Evolutionary conservation across 164 flowering plant genomes (phyloP).

Genomic region (grape (Vitis vinifera)): DNA sequence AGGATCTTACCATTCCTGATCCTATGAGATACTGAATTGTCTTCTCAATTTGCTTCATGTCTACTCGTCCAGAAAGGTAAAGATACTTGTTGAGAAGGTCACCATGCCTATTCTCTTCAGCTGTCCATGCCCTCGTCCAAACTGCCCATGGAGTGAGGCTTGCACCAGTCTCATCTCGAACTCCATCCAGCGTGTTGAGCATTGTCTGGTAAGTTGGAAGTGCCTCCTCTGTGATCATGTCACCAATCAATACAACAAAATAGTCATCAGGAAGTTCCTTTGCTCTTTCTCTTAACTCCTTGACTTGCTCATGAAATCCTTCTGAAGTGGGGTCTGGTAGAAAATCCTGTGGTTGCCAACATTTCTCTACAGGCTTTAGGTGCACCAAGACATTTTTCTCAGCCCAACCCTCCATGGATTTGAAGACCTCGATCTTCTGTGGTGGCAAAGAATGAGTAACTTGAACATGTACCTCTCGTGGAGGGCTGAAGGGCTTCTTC

Average conservation of each 20-base stretch:
- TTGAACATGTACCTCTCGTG: slow-evolving; percentile 21
- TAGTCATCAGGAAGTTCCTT: slow-evolving; percentile 45
- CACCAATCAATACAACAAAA: slow-evolving; percentile 47
- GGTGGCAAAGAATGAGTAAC: slow-evolving; percentile 35
- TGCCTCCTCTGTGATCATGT: slow-evolving; percentile 61
- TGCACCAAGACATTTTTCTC: slow-evolving; percentile 37
- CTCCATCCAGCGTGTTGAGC: slow-evolving; percentile 49
- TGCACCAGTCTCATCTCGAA: slow-evolving; percentile 53
- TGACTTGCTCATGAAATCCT: slow-evolving; percentile 42
- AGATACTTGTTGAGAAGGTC: slow-evolving; percentile 57
- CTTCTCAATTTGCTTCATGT: slow-evolving; percentile 54
- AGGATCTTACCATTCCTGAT: slow-evolving; percentile 43
- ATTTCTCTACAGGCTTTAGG: slow-evolving; percentile 51
- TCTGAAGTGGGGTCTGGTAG: slow-evolving; percentile 50
- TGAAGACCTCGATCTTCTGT: slow-evolving; percentile 32
- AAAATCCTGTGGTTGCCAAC: slow-evolving; percentile 59
- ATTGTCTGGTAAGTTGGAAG: slow-evolving; percentile 62
- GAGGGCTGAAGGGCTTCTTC: slow-evolving; percentile 22
- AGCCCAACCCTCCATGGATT: slow-evolving; percentile 36
- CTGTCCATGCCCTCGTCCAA: slow-evolving; percentile 61
- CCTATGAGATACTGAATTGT: slow-evolving; percentile 54
- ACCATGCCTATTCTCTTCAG: slow-evolving; percentile 55
- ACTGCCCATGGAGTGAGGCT: slow-evolving; percentile 53
- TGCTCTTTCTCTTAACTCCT: slow-evolving; percentile 37
- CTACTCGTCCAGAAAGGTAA: slow-evolving; percentile 52